A percentile compares a stretch with the other conserved stretches of the same genome.
These are phyloP conservation scores for Lycium ferocissimum DNA, from an alignment of 257 asterid genomes.

Conservation along the genomic window DNA sequence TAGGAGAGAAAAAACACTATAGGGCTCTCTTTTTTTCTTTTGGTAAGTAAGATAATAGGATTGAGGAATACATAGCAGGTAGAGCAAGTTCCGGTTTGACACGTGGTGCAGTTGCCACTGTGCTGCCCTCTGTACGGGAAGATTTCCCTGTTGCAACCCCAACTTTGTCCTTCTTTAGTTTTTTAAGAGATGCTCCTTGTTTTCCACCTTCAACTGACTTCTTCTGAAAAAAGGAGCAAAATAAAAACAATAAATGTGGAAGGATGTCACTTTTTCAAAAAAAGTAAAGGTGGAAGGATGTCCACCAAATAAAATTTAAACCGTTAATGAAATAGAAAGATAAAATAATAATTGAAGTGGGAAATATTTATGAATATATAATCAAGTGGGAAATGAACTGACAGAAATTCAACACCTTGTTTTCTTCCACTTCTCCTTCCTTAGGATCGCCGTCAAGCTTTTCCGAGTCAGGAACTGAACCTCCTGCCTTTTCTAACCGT, in stretches of 20 bases:
- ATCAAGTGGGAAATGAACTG: neutral
- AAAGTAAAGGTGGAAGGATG: slow-evolving; percentile 31
- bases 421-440: slow-evolving; percentile 87
- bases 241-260: neutral
- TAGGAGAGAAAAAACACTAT: neutral
- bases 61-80: slow-evolving; percentile 68
- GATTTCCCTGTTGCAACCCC: slow-evolving; percentile 73
- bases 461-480: slow-evolving; percentile 63
- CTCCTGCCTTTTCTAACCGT: slow-evolving; percentile 82
- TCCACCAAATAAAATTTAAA: neutral
- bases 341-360: neutral
- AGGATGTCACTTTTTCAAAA: slow-evolving; percentile 52
- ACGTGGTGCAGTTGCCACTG: slow-evolving; percentile 77
- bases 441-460: slow-evolving; percentile 78
- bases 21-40: neutral
- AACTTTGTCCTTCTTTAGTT: slow-evolving; percentile 83
- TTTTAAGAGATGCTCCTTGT: slow-evolving; percentile 74
- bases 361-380: slow-evolving; percentile 9
- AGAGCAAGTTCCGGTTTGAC: slow-evolving; percentile 88
- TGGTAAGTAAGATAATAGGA: neutral
- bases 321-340: neutral
- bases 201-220: slow-evolving; percentile 76
- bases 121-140: slow-evolving; percentile 68
- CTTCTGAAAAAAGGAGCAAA: slow-evolving; percentile 53
- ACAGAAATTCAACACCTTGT: slow-evolving; percentile 55